Percentiles rank a stretch among this genome's conserved stretches.
Evolutionary conservation across 768 basidiomycete genomes (phyloP).

Genomic region (Agrocybe praecox): DNA sequence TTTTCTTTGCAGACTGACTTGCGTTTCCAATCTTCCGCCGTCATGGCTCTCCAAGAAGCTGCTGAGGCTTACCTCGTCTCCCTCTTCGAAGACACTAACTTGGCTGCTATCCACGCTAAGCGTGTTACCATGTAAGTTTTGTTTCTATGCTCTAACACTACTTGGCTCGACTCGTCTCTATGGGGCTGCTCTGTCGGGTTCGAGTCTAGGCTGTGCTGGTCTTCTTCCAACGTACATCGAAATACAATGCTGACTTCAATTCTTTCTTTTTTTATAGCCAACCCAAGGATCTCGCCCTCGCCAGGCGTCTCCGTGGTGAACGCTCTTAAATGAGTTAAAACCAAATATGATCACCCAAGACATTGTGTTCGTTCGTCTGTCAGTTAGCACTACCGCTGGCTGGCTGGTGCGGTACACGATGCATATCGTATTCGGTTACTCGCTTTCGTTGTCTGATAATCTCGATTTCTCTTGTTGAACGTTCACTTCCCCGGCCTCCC

Average conservation of each 20-base stretch:
- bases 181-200: conserved; percentile 2
- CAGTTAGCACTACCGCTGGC: neutral
- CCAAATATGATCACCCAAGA: neutral
- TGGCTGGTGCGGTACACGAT: no score
- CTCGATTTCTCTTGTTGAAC: no score
- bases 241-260: conserved; percentile 3
- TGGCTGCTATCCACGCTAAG: conserved; percentile 91
- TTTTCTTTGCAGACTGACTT: conserved; percentile 69
- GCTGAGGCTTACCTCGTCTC: conserved; percentile 89
- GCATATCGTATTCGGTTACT: no score
- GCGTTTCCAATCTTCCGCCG: conserved; percentile 95
- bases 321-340: conserved; percentile 54
- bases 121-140: conserved; percentile 65
- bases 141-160: no score
- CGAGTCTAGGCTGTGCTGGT: neutral
- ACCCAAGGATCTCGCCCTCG: conserved; percentile 89
- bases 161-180: no score
- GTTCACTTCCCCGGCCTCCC: no score
- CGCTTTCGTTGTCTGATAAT: no score
- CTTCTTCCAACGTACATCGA: neutral
- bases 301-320: conserved; percentile 85
- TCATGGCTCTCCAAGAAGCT: conserved; percentile 93
- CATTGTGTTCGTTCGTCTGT: neutral
- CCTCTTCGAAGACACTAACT: conserved; percentile 87
- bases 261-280: conserved; percentile 47